Percentiles rank a stretch among this genome's conserved stretches.
These are phyloP conservation scores for Kalanchoe fedtschenkoi DNA, from an alignment of 164 flowering plant species.

Conservation along the genomic window DNA sequence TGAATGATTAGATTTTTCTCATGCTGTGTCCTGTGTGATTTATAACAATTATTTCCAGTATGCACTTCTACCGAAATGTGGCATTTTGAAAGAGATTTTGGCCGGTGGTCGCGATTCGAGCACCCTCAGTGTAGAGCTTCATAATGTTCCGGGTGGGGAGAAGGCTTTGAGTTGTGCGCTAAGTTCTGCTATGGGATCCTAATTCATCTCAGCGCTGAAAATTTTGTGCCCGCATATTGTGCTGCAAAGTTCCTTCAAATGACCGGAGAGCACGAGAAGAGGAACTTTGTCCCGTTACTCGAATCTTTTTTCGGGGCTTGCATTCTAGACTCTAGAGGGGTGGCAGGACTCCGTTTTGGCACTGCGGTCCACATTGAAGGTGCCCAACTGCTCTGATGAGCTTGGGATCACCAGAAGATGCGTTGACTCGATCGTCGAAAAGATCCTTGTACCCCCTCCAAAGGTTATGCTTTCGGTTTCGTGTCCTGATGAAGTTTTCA, in stretches of 20 bases:
- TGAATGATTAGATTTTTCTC: too few relatives aligned
- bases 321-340: conserved; percentile 76
- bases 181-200: conserved; percentile 84
- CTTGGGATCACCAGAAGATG: conserved; percentile 63
- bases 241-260: conserved; percentile 78
- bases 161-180: conserved; percentile 82
- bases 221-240: conserved; percentile 59
- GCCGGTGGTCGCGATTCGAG: conserved; percentile 24
- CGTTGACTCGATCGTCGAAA: conserved; percentile 64
- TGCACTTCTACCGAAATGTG: conserved; percentile 69
- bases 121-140: conserved; percentile 32
- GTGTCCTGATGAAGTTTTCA: too few relatives aligned
- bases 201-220: conserved; percentile 61
- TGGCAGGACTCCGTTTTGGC: conserved; percentile 82
- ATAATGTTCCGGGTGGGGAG: conserved; percentile 81
- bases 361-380: conserved; percentile 33
- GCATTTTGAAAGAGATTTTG: conserved; percentile 53
- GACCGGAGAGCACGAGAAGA: conserved; percentile 64
- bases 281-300: conserved; percentile 54
- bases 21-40: too few relatives aligned
- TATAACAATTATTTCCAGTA: conserved; percentile 41
- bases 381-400: conserved; percentile 66
- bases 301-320: conserved; percentile 71
- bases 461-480: conserved; percentile 53
- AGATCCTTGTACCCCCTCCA: conserved; percentile 52